Evolutionary conservation across 2,329 filamentous ascomycete species (phyloP), one percentile per base, ranked within the genome.

Genomic region (Samsoniella hepiali): DNA sequence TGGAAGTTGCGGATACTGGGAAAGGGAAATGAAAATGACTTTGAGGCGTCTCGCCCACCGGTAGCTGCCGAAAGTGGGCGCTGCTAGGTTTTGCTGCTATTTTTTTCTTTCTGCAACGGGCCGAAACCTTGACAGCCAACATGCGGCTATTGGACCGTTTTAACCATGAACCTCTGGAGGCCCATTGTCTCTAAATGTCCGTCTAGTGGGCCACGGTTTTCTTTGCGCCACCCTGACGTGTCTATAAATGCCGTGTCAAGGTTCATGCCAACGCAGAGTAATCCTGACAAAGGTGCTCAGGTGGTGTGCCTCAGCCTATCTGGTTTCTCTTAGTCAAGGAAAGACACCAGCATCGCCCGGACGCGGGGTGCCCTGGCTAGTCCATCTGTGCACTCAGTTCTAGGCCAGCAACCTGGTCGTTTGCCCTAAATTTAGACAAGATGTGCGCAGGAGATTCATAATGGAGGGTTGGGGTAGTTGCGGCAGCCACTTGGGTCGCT

Each of bases 51-150:
- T 15, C 15, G 36, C 53, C 55, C 29, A 47, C 31, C 38, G 42
- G 40, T 47, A 58, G 40, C 40, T 58, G 29, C 55, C 55, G 55
- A 58, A 58, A 58, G 55, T 44, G 38, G 55, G 55, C 31, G 36
- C 42, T 10, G 11, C 55, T 40, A 58, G 44, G 22, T n/a, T 22
- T 22, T 42, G 13, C 53, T 29, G 9, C 8, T 29, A 13, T 27
- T 47, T 11, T 29, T 34, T 36, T 34, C 13, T 2, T 22, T 9
- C 1, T 15, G 15, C 40, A 36, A 44, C 31, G 55, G 40, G 40
- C 40, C 55, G 29, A 47, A 42, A 47, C 40, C 31, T 9, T 58
- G 40, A 40, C n/a, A 22, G 45, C 9, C 10, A 22, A 49, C 45
- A 2, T 45, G 22, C 27, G 45, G 53, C 36, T 42, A n/a, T 42